Base-by-base conservation (phyloP, 371 early-diverging fungal genomes). In the Mucor indicus region DNA sequence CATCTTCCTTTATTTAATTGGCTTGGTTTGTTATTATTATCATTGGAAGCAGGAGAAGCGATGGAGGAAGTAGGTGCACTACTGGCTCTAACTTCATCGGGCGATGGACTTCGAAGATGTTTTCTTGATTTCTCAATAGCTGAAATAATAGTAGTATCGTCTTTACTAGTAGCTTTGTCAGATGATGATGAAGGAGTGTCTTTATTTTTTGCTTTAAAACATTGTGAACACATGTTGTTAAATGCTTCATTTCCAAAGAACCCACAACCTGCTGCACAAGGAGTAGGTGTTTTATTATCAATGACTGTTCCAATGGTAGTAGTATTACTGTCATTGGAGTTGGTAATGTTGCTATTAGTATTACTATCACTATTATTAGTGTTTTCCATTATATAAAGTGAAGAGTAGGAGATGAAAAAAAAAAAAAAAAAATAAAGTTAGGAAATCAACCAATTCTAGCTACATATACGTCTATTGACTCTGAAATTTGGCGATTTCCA, bases 221-320 rank as follows among this genome's bases (percentile, higher is more conserved):
- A 90, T 59, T 87, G 83, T 8, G 89, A 88, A 69, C 91, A 90
- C 83, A 89, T 83, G 62, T 85, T 74, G 57, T 85, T 81, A 60
- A 75, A 84, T 39, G 83, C 63, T 32, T 56, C 53, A 39, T 48
- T 75, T 3, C 70, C 84, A 57, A 79, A 85, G 54, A 84, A 84
- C 7, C 84, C 84, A 56, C 86, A 85, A 35, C 81, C 81, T 37
- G 80, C 80, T 21, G 61, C 69, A 57, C 86, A 85, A 44, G 71
- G 70, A 33, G 67, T 55, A 36, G 76, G 72, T 38, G 64, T 36
- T 60, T 78, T 72, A 53, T n/a, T n/a, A n/a, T n/a, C n/a, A n/a
- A n/a, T n/a, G n/a, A n/a, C n/a, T n/a, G n/a, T n/a, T n/a, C n/a
- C n/a, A n/a, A n/a, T n/a, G n/a, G n/a, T n/a, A n/a, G 15, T 21